Evolutionary conservation across 2,329 filamentous ascomycete species (phyloP), one percentile per base, ranked within the genome.

Genomic region (Colletotrichum cuscutae): DNA sequence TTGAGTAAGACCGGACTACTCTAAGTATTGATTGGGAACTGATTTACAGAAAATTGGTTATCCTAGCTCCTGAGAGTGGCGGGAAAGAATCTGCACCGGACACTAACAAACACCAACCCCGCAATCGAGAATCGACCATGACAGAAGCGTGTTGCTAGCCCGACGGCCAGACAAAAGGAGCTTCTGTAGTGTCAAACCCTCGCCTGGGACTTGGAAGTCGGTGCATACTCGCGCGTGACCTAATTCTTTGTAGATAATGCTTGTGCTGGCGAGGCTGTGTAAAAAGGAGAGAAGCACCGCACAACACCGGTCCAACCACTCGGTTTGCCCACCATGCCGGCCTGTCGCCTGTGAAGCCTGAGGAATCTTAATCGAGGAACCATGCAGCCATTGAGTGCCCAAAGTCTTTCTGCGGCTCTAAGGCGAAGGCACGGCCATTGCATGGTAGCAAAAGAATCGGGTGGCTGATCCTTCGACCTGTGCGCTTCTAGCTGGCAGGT

Each of bases 381-480:
- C 8, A 49, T 28, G 24, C 19, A 63, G 28, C 24, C 24, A 24
- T 52, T 26, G 28, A 24, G 53, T 11, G 19, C 19, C 11, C 7
- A 26, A 11, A 22, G 32, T 30, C 28, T 37, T n/a, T 37, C 6
- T 15, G n/a, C n/a, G 32, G n/a, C 53, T 12, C 62, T 19, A 28
- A 42, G 35, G 53, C 24, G 1, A 37, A 19, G 37, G 60, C 70
- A 72, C 66, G 56, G 66, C 3, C 61, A 60, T 65, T 57, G 46
- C 37, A 30, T 32, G 56, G 26, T 49, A 28, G 46, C 35, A 35
- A 15, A 32, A 35, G 64, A 52, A 24, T 30, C 61, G 66, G 66
- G 66, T 72, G 70, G 66, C 66, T 72, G 70, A 70, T 65, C 66
- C 66, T 70, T 64, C 53, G 24, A 58, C 35, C 28, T 28, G 28